Evolutionary conservation across 2,329 filamentous ascomycete genomes (phyloP).

Genomic region (Plenodomus biglobosus): DNA sequence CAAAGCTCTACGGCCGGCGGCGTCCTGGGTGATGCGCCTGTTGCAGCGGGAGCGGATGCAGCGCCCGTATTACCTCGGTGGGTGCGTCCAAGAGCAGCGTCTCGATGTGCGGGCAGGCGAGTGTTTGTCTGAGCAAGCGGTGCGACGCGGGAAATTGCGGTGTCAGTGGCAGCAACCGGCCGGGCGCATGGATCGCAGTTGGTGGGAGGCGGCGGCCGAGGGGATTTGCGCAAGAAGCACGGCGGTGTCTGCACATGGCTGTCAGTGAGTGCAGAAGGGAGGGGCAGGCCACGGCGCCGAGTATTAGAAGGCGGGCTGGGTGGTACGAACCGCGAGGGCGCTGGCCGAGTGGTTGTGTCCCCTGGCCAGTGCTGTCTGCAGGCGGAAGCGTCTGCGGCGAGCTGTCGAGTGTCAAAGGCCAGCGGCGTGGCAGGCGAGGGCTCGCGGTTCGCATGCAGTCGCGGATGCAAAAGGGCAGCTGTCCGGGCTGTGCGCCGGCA

Average conservation of each 20-base stretch:
- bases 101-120: conserved; percentile 17
- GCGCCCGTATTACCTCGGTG: conserved; percentile 31
- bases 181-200: conserved; percentile 32
- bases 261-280: conserved; percentile 25
- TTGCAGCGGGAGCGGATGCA: no score
- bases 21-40: no score
- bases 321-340: conserved; percentile 40
- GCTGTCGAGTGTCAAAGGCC: conserved; percentile 2
- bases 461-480: conserved; percentile 17
- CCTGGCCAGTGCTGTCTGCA: conserved; percentile 23
- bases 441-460: conserved; percentile 13
- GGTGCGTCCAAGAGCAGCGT: conserved; percentile 18
- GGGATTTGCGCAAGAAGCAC: conserved; percentile 17
- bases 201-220: conserved; percentile 11
- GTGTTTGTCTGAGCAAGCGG: conserved; percentile 15
- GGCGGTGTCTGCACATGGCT: conserved; percentile 35
- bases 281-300: conserved; percentile 12
- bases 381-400: conserved; percentile 23
- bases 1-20: conserved; percentile 5
- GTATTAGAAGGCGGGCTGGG: conserved; percentile 28
- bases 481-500: conserved; percentile 3
- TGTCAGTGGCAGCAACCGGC: conserved; percentile 20
- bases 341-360: conserved; percentile 28
- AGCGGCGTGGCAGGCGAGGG: background rate
- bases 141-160: conserved; percentile 19